Percentiles rank a stretch among this genome's conserved stretches.
These are phyloP conservation scores for Candida parachauliodes DNA, from an alignment of 805 yeast species.

Conservation along the genomic window DNA sequence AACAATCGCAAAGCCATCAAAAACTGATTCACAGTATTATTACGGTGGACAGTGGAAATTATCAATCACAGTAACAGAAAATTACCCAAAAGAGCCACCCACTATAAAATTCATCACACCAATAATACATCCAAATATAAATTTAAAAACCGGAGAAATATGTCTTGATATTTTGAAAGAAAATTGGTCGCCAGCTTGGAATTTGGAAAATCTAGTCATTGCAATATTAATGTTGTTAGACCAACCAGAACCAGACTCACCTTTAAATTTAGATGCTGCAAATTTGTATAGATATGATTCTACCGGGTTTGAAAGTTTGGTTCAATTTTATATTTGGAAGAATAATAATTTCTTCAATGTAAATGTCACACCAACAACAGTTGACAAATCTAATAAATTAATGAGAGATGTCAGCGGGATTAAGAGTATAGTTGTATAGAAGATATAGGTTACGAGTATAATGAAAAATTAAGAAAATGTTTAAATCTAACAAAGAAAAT, in stretches of 20 bases:
- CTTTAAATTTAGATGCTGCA: slow-evolving; percentile 68
- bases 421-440: slow-evolving; percentile 5
- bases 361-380: slow-evolving; percentile 3
- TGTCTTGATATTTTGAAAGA: slow-evolving; percentile 64
- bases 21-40: slow-evolving; percentile 45
- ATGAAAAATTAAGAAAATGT: neutral
- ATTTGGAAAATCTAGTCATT: slow-evolving; percentile 48
- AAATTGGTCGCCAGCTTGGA: slow-evolving; percentile 77
- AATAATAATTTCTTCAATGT: slow-evolving; percentile 21
- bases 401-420: slow-evolving; percentile 10
- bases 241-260: slow-evolving; percentile 70
- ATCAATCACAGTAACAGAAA: slow-evolving; percentile 38
- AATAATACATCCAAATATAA: slow-evolving; percentile 40
- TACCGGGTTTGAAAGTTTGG: slow-evolving; percentile 36
- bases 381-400: slow-evolving; percentile 6
- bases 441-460: neutral
- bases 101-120: slow-evolving; percentile 44
- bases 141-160: slow-evolving; percentile 55
- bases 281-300: slow-evolving; percentile 48
- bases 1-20: slow-evolving; percentile 45
- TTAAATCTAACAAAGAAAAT: too few relatives aligned
- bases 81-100: slow-evolving; percentile 64
- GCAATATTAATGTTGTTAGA: slow-evolving; percentile 57
- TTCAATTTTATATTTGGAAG: slow-evolving; percentile 41
- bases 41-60: slow-evolving; percentile 51